Percentiles rank a stretch among this genome's conserved stretches.
phyloP scores from a whole-genome alignment of 768 basidiomycete genomes.

The Neoboletus subvelutipes region DNA sequence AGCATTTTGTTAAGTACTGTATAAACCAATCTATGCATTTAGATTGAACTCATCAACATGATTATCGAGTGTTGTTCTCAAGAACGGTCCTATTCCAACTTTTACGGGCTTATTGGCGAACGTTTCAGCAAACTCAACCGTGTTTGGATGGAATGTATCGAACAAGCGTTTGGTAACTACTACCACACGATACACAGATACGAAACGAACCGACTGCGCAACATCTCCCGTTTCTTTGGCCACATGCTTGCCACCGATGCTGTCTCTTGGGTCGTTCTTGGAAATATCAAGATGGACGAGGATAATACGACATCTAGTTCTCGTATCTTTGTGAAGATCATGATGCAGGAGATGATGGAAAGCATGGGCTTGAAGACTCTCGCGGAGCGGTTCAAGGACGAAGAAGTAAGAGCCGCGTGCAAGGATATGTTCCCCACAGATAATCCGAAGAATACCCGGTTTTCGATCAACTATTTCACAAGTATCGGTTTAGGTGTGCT shows the following conservation, averaged over 20 bases:
- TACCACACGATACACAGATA: slow-evolving; percentile 98
- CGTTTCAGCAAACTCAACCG: slow-evolving; percentile 96
- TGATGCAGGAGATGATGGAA: slow-evolving; percentile 95
- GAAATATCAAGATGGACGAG: slow-evolving; percentile 89
- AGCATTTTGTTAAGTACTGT: background rate
- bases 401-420: slow-evolving; percentile 72
- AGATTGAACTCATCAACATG: slow-evolving; percentile 98
- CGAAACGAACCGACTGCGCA: slow-evolving; percentile 96
- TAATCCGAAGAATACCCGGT: slow-evolving; percentile 94
- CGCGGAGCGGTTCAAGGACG: slow-evolving; percentile 88
- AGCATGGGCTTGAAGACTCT: slow-evolving; percentile 85
- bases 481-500: slow-evolving; percentile 86
- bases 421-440: slow-evolving; percentile 93
- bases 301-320: slow-evolving; percentile 95
- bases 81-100: slow-evolving; percentile 96
- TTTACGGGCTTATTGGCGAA: slow-evolving; percentile 95
- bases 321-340: slow-evolving; percentile 96
- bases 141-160: slow-evolving; percentile 88
- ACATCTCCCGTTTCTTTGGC: slow-evolving; percentile 96
- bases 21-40: background rate
- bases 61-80: slow-evolving; percentile 99
- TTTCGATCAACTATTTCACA: slow-evolving; percentile 98
- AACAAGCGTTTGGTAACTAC: slow-evolving; percentile 84
- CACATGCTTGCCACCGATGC: slow-evolving; percentile 85
- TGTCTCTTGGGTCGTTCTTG: slow-evolving; percentile 85